phyloP scores from a whole-genome alignment of 2,329 filamentous ascomycete species.

The Colletotrichum lini region DNA sequence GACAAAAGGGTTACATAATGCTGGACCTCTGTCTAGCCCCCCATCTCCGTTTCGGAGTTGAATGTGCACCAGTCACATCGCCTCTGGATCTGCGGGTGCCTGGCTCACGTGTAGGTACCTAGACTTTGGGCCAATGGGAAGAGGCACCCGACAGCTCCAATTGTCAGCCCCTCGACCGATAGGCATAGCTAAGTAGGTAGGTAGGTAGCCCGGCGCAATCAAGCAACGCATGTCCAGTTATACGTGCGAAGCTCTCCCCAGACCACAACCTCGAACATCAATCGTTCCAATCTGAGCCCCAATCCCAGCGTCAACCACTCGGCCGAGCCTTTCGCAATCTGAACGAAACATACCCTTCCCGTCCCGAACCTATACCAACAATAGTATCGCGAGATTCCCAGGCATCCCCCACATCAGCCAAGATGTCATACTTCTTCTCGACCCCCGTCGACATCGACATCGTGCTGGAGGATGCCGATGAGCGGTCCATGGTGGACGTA shows the following conservation, averaged over 20 bases:
- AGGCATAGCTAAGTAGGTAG: not conserved
- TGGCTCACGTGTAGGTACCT: conserved; percentile 36
- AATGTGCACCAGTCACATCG: conserved; percentile 9
- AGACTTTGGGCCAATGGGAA: conserved; percentile 6
- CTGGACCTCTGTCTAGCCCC: too few relatives aligned
- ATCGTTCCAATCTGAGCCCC: not conserved
- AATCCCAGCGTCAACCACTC: not conserved
- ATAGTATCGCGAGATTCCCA: conserved; percentile 19
- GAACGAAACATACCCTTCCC: not conserved
- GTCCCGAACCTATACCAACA: conserved; percentile 13
- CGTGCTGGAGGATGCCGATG: conserved; percentile 94
- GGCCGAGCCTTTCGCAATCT: conserved; percentile 4
- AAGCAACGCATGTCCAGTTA: conserved; percentile 13
- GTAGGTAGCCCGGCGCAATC: conserved; percentile 23
- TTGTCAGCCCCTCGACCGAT: conserved; percentile 20
- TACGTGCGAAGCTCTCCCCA: conserved; percentile 30
- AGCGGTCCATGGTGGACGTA: conserved; percentile 95
- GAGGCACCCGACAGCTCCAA: conserved; percentile 25
- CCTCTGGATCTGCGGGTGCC: not conserved
- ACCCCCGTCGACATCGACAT: conserved; percentile 99
- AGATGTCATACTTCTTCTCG: conserved; percentile 98
- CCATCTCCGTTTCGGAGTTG: too few relatives aligned
- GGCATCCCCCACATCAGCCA: conserved; percentile 44
- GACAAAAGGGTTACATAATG: too few relatives aligned
- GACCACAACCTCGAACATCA: conserved; percentile 5